Percentiles rank a stretch among this genome's conserved stretches.
Evolutionary conservation across 2,329 filamentous ascomycete genomes (phyloP).

Genomic region (Dryadomyces sulphureus): DNA sequence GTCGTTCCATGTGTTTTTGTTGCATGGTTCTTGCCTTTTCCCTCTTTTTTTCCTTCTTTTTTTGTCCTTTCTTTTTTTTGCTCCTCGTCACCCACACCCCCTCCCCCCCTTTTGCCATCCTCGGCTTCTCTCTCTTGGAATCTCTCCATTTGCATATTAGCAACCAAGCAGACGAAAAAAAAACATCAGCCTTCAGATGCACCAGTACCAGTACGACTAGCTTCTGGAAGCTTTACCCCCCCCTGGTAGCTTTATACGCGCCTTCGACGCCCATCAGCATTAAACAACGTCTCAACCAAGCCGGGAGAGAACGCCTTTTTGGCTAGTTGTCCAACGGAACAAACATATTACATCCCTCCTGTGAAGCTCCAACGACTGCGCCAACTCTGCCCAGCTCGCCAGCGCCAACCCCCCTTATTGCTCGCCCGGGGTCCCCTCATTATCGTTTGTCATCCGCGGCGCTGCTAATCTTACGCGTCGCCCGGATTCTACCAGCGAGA

Average conservation of each 20-base stretch:
- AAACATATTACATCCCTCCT: neutral
- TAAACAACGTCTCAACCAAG: neutral
- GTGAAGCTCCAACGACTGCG: neutral
- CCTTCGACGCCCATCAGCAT: neutral
- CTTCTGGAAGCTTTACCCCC: neutral
- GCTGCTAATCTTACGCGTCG: conserved; percentile 3
- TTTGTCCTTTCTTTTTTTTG: neutral
- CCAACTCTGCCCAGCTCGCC: neutral
- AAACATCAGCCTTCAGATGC: neutral
- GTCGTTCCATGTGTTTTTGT: too few relatives aligned
- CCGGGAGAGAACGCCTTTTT: neutral
- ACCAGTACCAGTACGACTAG: neutral
- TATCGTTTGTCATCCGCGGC: neutral
- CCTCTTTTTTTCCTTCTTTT: neutral
- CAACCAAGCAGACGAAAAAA: neutral
- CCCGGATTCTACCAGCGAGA: neutral
- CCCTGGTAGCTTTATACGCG: neutral
- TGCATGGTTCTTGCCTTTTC: neutral
- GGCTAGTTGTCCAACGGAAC: neutral
- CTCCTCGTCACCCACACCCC: neutral
- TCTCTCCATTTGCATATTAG: neutral
- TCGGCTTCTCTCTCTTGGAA: neutral
- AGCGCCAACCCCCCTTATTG: neutral
- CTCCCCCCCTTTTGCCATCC: neutral
- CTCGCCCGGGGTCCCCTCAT: neutral